A percentile compares a stretch with the other conserved stretches of the same genome.
Evolutionary conservation across 257 asterid species (phyloP).

Genomic region (Nicotiana tomentosiformis): DNA sequence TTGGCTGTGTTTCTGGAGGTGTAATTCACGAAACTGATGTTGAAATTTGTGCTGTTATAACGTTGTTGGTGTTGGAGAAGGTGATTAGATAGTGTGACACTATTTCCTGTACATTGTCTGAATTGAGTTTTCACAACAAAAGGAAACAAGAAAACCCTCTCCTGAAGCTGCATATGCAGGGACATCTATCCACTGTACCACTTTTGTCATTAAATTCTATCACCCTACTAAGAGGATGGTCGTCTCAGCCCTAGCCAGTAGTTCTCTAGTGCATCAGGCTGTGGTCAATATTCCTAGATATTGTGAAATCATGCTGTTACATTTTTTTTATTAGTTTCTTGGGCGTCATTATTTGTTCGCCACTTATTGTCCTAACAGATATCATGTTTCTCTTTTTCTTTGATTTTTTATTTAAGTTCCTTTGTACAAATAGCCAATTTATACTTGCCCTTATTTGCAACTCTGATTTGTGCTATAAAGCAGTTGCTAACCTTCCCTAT

Average conservation of each 20-base stretch:
- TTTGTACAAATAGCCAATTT: not conserved
- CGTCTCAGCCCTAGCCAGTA: not conserved
- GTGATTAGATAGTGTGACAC: not conserved
- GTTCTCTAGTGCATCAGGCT: not conserved
- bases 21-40: not conserved
- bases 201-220: not conserved
- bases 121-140: not conserved
- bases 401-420: not conserved
- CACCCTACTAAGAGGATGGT: not conserved
- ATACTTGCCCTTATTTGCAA: not conserved
- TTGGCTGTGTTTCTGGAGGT: conserved; percentile 1
- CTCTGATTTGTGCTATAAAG: not conserved
- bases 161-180: not conserved
- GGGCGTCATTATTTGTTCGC: not conserved
- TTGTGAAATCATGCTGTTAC: not conserved
- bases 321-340: not conserved
- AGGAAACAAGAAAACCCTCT: not conserved
- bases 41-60: not conserved
- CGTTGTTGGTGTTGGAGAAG: not conserved
- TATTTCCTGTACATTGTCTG: not conserved
- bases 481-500: not conserved
- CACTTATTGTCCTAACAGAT: not conserved
- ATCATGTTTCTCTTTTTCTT: not conserved
- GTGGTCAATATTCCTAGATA: conserved; percentile 1
- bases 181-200: not conserved